Conservation (phyloP, 768 basidiomycete genomes). For the Russula emetica region DNA sequence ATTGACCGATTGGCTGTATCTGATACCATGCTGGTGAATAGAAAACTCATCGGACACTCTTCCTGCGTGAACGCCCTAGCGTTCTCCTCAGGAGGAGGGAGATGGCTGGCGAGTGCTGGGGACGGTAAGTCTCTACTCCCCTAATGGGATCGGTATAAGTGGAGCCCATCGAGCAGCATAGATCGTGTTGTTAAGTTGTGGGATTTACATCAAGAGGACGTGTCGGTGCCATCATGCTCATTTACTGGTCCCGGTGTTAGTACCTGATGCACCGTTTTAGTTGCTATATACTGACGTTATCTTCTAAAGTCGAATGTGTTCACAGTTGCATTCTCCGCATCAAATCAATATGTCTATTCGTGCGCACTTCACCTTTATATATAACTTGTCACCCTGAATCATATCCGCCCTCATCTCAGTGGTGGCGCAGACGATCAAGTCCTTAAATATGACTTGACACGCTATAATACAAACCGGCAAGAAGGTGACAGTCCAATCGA, state of each 20-base stretch:
- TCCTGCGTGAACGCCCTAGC: constrained; percentile 40
- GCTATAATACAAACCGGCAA: constrained; percentile 6
- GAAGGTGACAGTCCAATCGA: constrained; percentile 7
- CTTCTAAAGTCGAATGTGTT: constrained; percentile 60
- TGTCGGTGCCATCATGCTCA: constrained; percentile 30
- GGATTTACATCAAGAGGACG: constrained; percentile 37
- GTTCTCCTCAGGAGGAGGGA: constrained; percentile 36
- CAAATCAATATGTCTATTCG: constrained; percentile 61
- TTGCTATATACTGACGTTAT: constrained; percentile 1
- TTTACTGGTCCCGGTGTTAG: constrained; percentile 34
- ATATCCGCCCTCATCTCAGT: constrained; percentile 5
- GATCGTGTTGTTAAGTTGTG: constrained; percentile 36
- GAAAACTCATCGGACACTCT: constrained; percentile 35
- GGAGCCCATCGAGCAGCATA: constrained; percentile 14
- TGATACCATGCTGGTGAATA: constrained; percentile 21
- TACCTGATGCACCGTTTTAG: neutral
- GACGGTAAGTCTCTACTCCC: constrained; percentile 33
- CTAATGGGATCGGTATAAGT: neutral
- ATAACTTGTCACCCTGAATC: neutral
- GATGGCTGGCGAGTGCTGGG: constrained; percentile 41
- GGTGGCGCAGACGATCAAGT: constrained; percentile 22
- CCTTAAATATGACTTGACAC: constrained; percentile 24
- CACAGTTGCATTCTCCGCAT: constrained; percentile 63
- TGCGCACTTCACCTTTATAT: constrained; percentile 36
- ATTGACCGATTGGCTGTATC: neutral